phyloP scores from a whole-genome alignment of 1,139 yeast genomes.

The Taphrina betulina region DNA sequence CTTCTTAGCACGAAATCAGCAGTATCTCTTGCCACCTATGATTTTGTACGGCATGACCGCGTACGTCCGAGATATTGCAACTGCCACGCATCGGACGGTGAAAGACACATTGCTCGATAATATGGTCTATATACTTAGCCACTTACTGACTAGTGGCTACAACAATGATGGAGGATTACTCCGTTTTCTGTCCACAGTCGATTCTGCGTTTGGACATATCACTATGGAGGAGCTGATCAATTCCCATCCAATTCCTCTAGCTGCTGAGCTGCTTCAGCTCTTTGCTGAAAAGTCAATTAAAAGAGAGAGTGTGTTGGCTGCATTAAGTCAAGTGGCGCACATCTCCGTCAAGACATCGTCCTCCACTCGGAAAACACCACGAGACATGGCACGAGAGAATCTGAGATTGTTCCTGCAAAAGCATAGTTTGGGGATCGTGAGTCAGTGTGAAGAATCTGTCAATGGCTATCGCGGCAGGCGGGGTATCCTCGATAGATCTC shows the following conservation, averaged over 20 bases:
- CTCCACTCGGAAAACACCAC: conserved; percentile 29
- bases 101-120: conserved; percentile 43
- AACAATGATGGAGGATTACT: conserved; percentile 52
- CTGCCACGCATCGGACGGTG: conserved; percentile 41
- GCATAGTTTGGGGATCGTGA: conserved; percentile 74
- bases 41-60: conserved; percentile 64
- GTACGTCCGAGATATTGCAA: conserved; percentile 60
- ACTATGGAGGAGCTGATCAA: conserved; percentile 51
- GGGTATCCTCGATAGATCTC: conserved; percentile 68
- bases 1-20: conserved; percentile 67
- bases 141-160: conserved; percentile 50
- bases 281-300: conserved; percentile 35
- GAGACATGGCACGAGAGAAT: conserved; percentile 40
- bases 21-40: conserved; percentile 74
- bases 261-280: conserved; percentile 44
- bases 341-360: conserved; percentile 16
- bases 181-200: conserved; percentile 54
- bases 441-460: conserved; percentile 72
- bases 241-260: conserved; percentile 41
- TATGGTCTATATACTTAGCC: conserved; percentile 51
- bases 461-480: conserved; percentile 70
- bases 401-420: conserved; percentile 48
- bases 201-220: conserved; percentile 49
- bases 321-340: conserved; percentile 30
- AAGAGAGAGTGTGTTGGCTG: conserved; percentile 19